Conservation (phyloP, 495 filamentous ascomycete genomes). For the Hypoxylon cercidicola region DNA sequence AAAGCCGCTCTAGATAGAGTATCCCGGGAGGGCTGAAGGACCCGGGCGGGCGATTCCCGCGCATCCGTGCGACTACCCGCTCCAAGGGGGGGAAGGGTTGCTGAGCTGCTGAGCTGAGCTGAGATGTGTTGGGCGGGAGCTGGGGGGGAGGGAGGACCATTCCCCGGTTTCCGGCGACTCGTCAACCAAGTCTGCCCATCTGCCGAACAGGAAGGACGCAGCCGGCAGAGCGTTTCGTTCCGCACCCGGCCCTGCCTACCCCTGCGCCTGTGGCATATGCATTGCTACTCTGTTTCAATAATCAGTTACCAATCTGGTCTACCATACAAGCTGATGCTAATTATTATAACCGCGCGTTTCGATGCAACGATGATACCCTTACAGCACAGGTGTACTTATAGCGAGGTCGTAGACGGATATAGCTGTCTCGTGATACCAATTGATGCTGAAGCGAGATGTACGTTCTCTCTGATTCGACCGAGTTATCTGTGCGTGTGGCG, state of each 20-base stretch:
- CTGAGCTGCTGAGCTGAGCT: neutral
- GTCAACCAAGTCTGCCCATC: conserved; percentile 3
- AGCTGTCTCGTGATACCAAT: neutral
- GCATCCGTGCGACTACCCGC: conserved; percentile 3
- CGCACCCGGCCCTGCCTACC: neutral
- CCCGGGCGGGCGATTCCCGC: conserved; percentile 12
- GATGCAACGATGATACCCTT: conserved; percentile 27
- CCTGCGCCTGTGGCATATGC: neutral
- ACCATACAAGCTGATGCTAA: neutral
- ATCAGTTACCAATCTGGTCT: conserved; percentile 22
- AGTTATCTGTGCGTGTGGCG: conserved; percentile 16
- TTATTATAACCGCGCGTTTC: neutral
- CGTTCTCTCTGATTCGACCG: neutral
- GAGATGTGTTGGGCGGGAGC: neutral
- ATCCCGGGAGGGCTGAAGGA: conserved; percentile 17
- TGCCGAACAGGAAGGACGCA: conserved; percentile 37
- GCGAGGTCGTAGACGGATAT: neutral
- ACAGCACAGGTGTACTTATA: conserved; percentile 19
- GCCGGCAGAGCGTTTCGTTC: conserved; percentile 11
- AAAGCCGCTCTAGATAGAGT: neutral
- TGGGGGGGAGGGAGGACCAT: conserved; percentile 4
- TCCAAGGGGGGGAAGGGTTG: too few species aligned
- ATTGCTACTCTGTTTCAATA: conserved; percentile 16
- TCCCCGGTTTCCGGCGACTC: conserved; percentile 26
- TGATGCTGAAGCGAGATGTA: conserved; percentile 5